Evolutionary conservation across 495 filamentous ascomycete genomes (phyloP), one percentile per base, ranked within the genome.

Genomic region (Hypoxylon fuscum): DNA sequence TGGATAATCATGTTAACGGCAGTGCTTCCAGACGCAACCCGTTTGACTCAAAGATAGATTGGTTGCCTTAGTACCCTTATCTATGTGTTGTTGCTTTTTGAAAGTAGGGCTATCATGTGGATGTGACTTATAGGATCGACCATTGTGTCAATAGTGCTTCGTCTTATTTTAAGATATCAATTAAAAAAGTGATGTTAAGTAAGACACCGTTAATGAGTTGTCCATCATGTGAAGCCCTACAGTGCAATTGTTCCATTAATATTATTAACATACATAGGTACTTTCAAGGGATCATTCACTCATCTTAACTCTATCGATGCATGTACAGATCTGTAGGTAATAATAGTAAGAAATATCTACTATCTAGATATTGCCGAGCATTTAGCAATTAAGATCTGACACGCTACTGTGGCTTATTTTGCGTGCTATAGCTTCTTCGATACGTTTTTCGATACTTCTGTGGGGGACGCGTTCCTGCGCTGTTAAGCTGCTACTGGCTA

Each of bases 371-470:
- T 40, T 59, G 46, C 34, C 40, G 34, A 42, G 18, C 37, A n/a
- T 46, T 47, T 42, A 10, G 27, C 27, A 65, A 54, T 64, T 54
- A 60, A 60, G 34, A 61, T 66, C 56, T 59, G 45, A 63, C 59
- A 22, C 45, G 51, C 43, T 51, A 49, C 49, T 44, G 43, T 21
- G 27, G 48, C 43, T 61, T 42, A 55, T 50, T 37, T 1, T 27
- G 8, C 25, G 8, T 27, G 25, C 4, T 4, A 3, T 27, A 8
- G 25, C 25, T 8, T 27, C n/a, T n/a, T n/a, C n/a, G n/a, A n/a
- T n/a, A n/a, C 3, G 12, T 23, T 34, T 11, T 41, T 10, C 2
- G 31, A 14, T 1, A 2, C 37, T 40, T 40, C 12, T 47, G 54
- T 58, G 60, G 42, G 60, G 60, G 54, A 57, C 21, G 52, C 27